A percentile compares a stretch with the other conserved stretches of the same genome.
phyloP scores from a whole-genome alignment of 2,329 filamentous ascomycete species.

The Xylogone sp. region DNA sequence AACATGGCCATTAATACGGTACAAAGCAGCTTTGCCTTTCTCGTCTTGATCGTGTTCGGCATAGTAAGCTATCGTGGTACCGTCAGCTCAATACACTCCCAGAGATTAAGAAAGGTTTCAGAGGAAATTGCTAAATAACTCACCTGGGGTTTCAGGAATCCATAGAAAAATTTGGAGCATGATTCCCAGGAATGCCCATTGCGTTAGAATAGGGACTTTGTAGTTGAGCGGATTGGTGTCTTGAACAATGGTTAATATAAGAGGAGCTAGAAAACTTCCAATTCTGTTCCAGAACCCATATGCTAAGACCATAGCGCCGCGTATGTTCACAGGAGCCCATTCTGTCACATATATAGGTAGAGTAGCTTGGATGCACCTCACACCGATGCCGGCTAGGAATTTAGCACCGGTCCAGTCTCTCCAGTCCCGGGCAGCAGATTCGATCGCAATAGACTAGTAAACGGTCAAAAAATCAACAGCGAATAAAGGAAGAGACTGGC shows the following conservation, averaged over 20 bases:
- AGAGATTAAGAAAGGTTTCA: neutral
- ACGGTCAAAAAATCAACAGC: too few relatives aligned
- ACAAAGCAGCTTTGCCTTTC: conserved; percentile 11
- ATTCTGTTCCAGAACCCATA: conserved; percentile 34
- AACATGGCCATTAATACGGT: conserved; percentile 13
- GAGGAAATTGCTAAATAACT: neutral
- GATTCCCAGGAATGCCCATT: conserved; percentile 39
- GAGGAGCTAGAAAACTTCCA: conserved; percentile 36
- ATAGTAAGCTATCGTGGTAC: conserved; percentile 6
- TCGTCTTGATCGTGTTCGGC: conserved; percentile 15
- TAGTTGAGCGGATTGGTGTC: conserved; percentile 30
- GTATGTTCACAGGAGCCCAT: conserved; percentile 7
- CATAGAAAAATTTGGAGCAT: conserved; percentile 34
- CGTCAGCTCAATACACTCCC: neutral
- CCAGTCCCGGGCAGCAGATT: conserved; percentile 5
- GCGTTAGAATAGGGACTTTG: conserved; percentile 36
- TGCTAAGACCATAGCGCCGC: conserved; percentile 6
- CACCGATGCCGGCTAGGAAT: conserved; percentile 14
- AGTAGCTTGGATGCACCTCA: conserved; percentile 12
- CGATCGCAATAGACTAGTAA: neutral
- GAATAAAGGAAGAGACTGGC: too few relatives aligned
- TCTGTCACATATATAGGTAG: conserved; percentile 12
- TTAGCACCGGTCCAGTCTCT: conserved; percentile 9
- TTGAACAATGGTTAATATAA: conserved; percentile 32
- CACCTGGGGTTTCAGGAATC: conserved; percentile 34